These are phyloP conservation scores for Cystoisospora suis DNA, from an alignment of 169 alveolate species.

Conservation along the genomic window DNA sequence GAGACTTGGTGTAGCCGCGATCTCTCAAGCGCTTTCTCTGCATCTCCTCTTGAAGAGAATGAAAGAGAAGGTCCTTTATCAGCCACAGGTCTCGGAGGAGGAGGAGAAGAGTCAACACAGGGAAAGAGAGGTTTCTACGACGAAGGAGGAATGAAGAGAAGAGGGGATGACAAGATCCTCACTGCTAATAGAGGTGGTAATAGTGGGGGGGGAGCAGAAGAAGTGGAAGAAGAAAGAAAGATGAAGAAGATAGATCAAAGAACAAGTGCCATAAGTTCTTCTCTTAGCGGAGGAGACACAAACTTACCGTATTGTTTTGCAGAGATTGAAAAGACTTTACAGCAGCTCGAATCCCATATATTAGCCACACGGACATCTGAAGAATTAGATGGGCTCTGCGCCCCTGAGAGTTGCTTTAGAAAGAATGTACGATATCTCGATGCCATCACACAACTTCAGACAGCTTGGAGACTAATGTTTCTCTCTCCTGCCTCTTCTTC, in stretches of 20 bases:
- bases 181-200: no score
- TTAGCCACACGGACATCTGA: conserved; percentile 40
- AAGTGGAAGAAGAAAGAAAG: background rate
- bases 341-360: conserved; percentile 28
- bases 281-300: background rate
- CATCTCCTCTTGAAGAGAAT: background rate
- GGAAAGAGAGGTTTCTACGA: no score
- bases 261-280: background rate
- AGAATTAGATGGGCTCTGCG: conserved; percentile 66
- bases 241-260: background rate
- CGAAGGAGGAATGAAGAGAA: no score
- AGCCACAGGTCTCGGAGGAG: no score
- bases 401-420: conserved; percentile 66
- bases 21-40: conserved; percentile 4
- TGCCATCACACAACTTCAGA: conserved; percentile 71
- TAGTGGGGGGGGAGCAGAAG: no score
- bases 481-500: no score
- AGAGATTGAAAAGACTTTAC: conserved; percentile 57
- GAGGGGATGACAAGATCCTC: no score
- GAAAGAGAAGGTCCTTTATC: background rate
- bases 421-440: conserved; percentile 69
- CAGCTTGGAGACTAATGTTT: no score
- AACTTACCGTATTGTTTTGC: conserved; percentile 67
- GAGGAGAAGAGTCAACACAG: no score
- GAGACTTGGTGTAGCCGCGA: conserved; percentile 73